These are phyloP conservation scores for Ceratobasidium sp. DNA, from an alignment of 1,284 basidiomycete genomes.

Conservation along the genomic window DNA sequence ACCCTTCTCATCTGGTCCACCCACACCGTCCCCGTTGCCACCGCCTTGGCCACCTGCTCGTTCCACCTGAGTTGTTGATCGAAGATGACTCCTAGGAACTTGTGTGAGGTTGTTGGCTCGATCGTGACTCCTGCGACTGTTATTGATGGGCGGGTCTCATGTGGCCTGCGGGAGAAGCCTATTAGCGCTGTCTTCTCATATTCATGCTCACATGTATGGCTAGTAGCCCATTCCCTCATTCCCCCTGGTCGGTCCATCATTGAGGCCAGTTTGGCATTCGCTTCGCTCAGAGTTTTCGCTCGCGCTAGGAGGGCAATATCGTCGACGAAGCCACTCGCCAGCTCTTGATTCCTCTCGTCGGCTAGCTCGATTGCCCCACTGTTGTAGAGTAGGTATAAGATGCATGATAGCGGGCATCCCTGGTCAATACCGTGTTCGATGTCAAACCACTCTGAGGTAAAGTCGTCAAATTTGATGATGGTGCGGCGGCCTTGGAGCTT, in stretches of 20 bases:
- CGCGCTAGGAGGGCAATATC: constrained; percentile 36
- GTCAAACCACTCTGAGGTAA: constrained; percentile 14
- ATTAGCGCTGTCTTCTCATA: constrained; percentile 36
- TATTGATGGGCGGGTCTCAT: neutral
- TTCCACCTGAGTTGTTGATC: constrained; percentile 46
- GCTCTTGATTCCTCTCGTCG: neutral
- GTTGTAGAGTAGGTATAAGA: constrained; percentile 41
- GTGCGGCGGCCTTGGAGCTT: constrained; percentile 26
- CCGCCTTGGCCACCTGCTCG: constrained; percentile 32
- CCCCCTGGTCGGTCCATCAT: constrained; percentile 29
- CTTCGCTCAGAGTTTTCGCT: constrained; percentile 19
- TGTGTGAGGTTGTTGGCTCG: constrained; percentile 10
- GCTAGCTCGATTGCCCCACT: constrained; percentile 4
- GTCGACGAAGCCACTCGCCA: constrained; percentile 44
- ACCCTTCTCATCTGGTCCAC: constrained; percentile 43
- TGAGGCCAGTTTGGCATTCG: neutral
- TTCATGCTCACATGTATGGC: constrained; percentile 25
- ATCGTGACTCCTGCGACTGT: constrained; percentile 16
- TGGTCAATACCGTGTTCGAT: constrained; percentile 43
- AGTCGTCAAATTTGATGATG: constrained; percentile 32
- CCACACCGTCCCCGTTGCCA: constrained; percentile 1
- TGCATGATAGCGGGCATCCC: constrained; percentile 44
- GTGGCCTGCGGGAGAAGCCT: constrained; percentile 17
- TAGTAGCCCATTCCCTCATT: constrained; percentile 23
- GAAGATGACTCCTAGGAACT: constrained; percentile 47